Evolutionary conservation across 495 filamentous ascomycete genomes (phyloP), one percentile per base, ranked within the genome.

Genomic region (Daldinia loculata): DNA sequence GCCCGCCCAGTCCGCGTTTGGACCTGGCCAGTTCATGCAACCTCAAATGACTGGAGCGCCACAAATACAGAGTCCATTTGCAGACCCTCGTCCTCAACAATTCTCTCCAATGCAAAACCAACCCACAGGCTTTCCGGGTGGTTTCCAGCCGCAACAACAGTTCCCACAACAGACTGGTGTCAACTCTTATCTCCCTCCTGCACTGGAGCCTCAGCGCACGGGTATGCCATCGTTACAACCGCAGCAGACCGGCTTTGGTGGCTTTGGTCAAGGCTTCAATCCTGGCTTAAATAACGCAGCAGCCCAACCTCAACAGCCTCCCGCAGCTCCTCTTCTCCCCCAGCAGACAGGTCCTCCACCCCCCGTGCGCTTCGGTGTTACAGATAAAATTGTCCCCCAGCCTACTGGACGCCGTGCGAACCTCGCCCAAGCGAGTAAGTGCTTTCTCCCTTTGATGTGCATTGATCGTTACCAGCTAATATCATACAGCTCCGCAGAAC

Each of bases 291-390:
- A 83, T 48, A 84, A 82, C 2, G 75, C 82, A 0, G 79, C 84
- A n/a, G 79, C 82, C 17, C 82, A 79, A 74, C 82, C 83, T 26
- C 82, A 78, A 75, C 82, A 88, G 64, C 83, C 82, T 6, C 14
- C 82, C 7, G 17, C 60, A 1, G 67, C 75, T 52, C 73, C 89
- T 81, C 81, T 99, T 63, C 79, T 89, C 53, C 89, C 95, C 34
- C 95, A 99, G 79, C 91, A 94, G 84, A 99, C 95, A 2, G 95
- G 95, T 0, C 96, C 95, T n/a, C 82, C 95, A 34, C 95, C 95
- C 32, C 89, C 93, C 17, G 88, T 99, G 19, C 84, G 93, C 67
- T 99, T 99, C 74, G 95, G 95, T 24, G 90, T 97, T 51, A 82
- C 85, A 69, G 93, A 93, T 79, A 94, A 92, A 77, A 81, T 98